Percentiles rank a stretch among this genome's conserved stretches.
Conservation (phyloP, 768 basidiomycete genomes). For the Lepiota subincarnata region DNA sequence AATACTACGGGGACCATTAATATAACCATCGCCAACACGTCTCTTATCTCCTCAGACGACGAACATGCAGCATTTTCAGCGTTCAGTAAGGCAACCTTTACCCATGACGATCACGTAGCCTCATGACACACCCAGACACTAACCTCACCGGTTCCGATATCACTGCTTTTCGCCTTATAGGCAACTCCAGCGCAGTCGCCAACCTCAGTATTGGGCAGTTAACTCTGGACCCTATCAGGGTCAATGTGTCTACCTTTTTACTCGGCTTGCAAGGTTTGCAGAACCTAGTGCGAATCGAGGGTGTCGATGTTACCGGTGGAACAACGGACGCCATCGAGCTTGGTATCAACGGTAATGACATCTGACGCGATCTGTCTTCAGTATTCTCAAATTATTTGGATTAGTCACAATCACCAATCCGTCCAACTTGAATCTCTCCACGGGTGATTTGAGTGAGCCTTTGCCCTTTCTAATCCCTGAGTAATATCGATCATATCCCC, state of each 20-base stretch:
- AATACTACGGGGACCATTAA: conserved; percentile 62
- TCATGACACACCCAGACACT: conserved; percentile 34
- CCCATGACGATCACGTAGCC: conserved; percentile 7
- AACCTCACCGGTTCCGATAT: conserved; percentile 47
- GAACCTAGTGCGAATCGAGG: conserved; percentile 48
- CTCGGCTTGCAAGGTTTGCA: conserved; percentile 60
- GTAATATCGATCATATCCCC: neutral
- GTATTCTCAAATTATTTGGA: conserved; percentile 1
- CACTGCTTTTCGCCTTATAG: conserved; percentile 55
- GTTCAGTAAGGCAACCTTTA: conserved; percentile 44
- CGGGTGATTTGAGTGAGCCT: conserved; percentile 61
- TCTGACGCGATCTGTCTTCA: neutral
- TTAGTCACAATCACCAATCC: conserved; percentile 64
- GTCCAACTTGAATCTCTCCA: conserved; percentile 56
- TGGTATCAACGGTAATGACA: conserved; percentile 47
- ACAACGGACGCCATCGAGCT: conserved; percentile 54
- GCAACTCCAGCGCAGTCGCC: conserved; percentile 56
- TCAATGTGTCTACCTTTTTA: conserved; percentile 62
- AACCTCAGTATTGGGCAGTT: conserved; percentile 61
- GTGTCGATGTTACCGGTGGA: conserved; percentile 66
- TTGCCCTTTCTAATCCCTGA: neutral
- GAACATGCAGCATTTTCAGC: conserved; percentile 50
- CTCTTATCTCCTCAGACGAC: conserved; percentile 41
- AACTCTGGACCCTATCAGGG: conserved; percentile 66
- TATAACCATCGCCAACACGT: conserved; percentile 55